phyloP scores from a whole-genome alignment of 331 rosid genomes.

The Prunus yedoensis region DNA sequence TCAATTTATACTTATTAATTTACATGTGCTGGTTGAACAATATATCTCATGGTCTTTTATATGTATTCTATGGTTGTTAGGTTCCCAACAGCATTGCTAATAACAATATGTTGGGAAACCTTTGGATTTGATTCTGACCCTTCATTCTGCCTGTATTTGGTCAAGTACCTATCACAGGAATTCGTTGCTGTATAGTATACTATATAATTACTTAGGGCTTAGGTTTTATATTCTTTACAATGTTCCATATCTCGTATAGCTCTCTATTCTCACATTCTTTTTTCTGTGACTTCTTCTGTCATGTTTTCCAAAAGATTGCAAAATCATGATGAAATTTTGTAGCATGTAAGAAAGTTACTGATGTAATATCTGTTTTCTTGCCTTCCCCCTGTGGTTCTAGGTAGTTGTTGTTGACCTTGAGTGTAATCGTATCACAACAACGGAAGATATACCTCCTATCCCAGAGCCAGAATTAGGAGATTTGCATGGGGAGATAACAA shows the following conservation, averaged over 20 bases:
- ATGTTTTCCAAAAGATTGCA: not conserved
- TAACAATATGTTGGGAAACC: too few species aligned
- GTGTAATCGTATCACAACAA: constrained; percentile 70
- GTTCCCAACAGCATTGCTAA: too few species aligned
- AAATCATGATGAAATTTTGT: not conserved
- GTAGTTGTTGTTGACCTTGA: constrained; percentile 98
- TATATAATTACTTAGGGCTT: too few species aligned
- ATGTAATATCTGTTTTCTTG: constrained; percentile 1
- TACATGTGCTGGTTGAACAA: too few species aligned
- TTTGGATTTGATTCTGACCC: too few species aligned
- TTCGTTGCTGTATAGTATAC: too few species aligned
- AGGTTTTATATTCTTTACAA: too few species aligned
- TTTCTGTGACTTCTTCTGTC: not conserved
- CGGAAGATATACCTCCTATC: constrained; percentile 94
- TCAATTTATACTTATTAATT: too few species aligned
- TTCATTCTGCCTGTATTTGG: too few species aligned
- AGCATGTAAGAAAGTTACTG: constrained; percentile 7
- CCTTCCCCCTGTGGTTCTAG: constrained; percentile 35
- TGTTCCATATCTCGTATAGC: not conserved
- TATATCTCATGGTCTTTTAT: too few species aligned
- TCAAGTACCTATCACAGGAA: too few species aligned
- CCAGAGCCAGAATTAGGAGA: constrained; percentile 86
- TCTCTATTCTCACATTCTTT: not conserved
- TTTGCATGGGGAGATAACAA: constrained; percentile 74
- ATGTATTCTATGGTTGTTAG: too few species aligned